Base-by-base conservation (phyloP, 352 stramenopile genomes). In the Pythium graminicola region DNA sequence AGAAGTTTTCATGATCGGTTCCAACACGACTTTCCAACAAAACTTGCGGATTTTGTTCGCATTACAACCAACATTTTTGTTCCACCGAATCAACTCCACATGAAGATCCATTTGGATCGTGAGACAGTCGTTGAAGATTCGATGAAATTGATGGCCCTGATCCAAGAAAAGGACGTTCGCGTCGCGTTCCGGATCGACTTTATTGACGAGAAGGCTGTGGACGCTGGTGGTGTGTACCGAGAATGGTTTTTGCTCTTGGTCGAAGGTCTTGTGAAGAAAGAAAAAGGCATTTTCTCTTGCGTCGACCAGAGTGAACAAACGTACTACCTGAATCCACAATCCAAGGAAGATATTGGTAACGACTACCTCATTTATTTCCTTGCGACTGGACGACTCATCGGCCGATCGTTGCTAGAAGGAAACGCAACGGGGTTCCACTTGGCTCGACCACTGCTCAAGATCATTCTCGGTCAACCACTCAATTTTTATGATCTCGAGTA, bases 371-470 rank as follows among this genome's bases (percentile, higher is more conserved):
- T 44, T 10, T 54, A 54, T 16, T 70, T 62, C 43, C 33, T 65
- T 9, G 49, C 54, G 2, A 39, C 56, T 6, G 61, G 58, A 3
- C 59, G 60, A 1, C 23, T 69, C 2, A 6, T 73, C 2, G 61
- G 65, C 7, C 53, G 58, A 13, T 45, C 58, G 28, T 33, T 63
- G 23, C 32, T 69, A 13, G 89, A 97, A 64, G 69, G 81, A 45
- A 85, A 97, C 59, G 57, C 96, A 6, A 80, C 96, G 0, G 64
- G 70, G 40, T 84, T 84, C 22, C 91, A 97, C 57, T 82, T 98
- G 60, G 81, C 92, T 7, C 69, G 83, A 14, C 81, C 91, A 29
- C 60, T 98, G 41, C 96, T 97, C 66, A 98, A 97, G 65, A 85
- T 97, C 53, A 76, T 97, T 11, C 63, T 96, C 1, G 88, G 80